phyloP scores from a whole-genome alignment of 345 rosid genomes.

The Syzygium aromaticum region DNA sequence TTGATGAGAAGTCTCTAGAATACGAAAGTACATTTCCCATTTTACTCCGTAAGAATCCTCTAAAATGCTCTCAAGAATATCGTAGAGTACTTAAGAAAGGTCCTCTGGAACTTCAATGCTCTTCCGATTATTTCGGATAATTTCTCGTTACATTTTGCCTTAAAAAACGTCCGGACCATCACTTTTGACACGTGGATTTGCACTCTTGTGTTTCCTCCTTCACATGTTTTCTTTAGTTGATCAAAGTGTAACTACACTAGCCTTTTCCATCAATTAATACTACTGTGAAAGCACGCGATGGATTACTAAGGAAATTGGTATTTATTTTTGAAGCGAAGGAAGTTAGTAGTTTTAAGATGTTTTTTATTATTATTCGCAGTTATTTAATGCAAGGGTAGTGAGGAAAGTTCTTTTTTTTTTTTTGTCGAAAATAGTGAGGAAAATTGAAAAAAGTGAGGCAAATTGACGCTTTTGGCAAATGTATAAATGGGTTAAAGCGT shows the following conservation, averaged over 20 bases:
- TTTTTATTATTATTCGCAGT: not conserved
- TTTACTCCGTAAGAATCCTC: not conserved
- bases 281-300: not conserved
- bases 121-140: not conserved
- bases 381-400: not conserved
- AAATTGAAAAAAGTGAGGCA: not conserved
- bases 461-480: not conserved
- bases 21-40: not conserved
- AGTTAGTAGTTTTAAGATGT: not conserved
- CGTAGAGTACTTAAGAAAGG: not conserved
- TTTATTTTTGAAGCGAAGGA: not conserved
- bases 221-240: not conserved
- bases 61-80: not conserved
- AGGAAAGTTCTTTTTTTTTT: not conserved
- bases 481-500: not conserved
- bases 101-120: not conserved
- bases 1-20: not conserved
- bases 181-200: not conserved
- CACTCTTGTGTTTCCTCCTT: not conserved
- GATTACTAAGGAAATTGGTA: not conserved
- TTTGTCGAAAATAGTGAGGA: not conserved
- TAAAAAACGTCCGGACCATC: not conserved
- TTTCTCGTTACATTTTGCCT: not conserved
- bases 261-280: not conserved
- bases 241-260: not conserved